phyloP scores from a whole-genome alignment of 805 yeast species.

The Candida qinlingensis region DNA sequence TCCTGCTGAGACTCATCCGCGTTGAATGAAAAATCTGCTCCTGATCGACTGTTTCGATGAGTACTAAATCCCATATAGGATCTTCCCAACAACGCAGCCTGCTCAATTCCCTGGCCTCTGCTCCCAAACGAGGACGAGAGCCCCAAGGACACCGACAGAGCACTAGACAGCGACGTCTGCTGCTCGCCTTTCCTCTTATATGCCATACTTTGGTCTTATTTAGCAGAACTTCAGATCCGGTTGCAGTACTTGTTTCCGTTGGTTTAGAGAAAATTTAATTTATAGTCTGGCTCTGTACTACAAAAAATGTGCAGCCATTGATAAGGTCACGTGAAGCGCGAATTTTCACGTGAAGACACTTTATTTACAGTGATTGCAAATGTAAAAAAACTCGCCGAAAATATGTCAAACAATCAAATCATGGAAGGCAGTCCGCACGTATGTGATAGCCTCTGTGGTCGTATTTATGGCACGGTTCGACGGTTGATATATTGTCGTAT shows the following conservation, averaged over 20 bases:
- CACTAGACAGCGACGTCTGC: constrained; percentile 22
- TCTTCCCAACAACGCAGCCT: constrained; percentile 17
- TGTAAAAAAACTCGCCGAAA: no score
- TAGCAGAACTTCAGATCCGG: background rate
- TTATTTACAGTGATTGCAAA: no score
- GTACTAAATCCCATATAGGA: constrained; percentile 25
- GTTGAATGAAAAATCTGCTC: background rate
- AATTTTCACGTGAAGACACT: background rate
- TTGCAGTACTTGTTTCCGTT: no score
- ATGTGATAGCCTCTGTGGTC: no score
- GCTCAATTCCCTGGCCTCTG: constrained; percentile 7
- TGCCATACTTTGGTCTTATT: constrained; percentile 2
- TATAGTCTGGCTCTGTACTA: background rate
- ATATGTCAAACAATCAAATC: no score
- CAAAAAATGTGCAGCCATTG: background rate
- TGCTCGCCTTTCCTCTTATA: constrained; percentile 3
- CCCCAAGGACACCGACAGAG: constrained; percentile 24
- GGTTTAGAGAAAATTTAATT: no score
- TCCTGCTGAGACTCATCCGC: background rate
- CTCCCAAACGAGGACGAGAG: constrained; percentile 21
- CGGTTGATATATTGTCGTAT: no score
- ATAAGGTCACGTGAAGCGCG: constrained; percentile 6
- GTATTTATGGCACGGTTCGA: no score
- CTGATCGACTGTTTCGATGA: background rate
- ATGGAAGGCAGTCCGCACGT: no score